Evolutionary conservation across 2,329 filamentous ascomycete genomes (phyloP).

Genomic region (Monosporascus sp.): DNA sequence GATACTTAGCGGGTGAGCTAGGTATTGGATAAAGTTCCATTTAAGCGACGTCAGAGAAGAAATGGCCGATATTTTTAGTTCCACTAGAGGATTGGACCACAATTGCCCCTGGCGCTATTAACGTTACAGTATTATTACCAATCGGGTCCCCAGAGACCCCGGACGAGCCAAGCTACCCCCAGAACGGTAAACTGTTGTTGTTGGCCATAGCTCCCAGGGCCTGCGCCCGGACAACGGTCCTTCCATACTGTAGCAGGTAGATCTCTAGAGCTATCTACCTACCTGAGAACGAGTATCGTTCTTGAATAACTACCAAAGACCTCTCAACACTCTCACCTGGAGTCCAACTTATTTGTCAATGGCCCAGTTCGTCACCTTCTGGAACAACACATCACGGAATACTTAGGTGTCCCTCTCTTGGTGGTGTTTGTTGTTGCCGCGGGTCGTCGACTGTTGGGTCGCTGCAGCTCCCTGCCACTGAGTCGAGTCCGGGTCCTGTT

Average conservation of each 20-base stretch:
- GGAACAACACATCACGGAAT: neutral
- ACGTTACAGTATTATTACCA: neutral
- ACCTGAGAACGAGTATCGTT: no score
- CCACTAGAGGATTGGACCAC: neutral
- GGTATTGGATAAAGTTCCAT: no score
- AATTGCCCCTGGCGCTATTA: neutral
- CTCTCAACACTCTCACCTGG: no score
- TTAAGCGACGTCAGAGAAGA: neutral
- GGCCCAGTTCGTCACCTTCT: neutral
- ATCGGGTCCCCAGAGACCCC: neutral
- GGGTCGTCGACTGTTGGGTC: conserved; percentile 5
- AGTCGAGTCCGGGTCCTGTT: conserved; percentile 3
- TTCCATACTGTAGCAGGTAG: neutral
- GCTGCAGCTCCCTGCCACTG: conserved; percentile 5
- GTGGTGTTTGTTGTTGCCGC: conserved; percentile 7
- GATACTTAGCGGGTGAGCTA: neutral
- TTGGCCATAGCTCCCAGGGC: conserved; percentile 23
- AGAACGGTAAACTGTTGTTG: conserved; percentile 25
- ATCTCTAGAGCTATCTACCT: no score
- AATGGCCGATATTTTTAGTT: neutral
- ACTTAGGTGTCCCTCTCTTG: neutral
- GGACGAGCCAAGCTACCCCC: conserved; percentile 12
- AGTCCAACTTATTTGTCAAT: neutral
- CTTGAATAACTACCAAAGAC: no score
- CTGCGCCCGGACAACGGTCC: conserved; percentile 18